Evolutionary conservation across 345 rosid species (phyloP).

Genomic region (Anacardium occidentale): DNA sequence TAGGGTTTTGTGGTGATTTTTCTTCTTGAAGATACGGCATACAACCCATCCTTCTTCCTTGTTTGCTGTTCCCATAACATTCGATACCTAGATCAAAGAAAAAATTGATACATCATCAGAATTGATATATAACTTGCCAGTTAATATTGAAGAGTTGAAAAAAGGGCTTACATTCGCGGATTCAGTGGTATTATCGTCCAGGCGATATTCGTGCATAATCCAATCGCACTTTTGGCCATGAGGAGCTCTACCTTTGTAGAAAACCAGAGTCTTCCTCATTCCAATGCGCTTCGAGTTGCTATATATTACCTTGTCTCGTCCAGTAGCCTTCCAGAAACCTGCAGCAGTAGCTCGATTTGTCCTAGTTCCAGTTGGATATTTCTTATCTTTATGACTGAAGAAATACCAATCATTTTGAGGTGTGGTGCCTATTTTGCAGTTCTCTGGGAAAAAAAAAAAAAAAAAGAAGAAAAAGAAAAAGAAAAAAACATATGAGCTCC

Average conservation of each 20-base stretch:
- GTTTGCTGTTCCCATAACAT: conserved; percentile 44
- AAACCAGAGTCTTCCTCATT: conserved; percentile 81
- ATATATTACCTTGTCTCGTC: conserved; percentile 73
- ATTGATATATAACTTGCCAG: neutral
- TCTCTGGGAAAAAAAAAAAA: conserved; percentile 52
- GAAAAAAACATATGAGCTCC: neutral
- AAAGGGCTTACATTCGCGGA: conserved; percentile 19
- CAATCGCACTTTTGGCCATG: conserved; percentile 81
- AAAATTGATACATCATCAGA: neutral
- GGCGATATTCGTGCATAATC: conserved; percentile 87
- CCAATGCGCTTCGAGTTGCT: conserved; percentile 58
- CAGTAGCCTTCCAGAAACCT: conserved; percentile 89
- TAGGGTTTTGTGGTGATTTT: conserved; percentile 61
- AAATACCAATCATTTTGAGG: conserved; percentile 89
- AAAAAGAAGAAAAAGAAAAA: too few relatives aligned
- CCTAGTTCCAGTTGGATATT: conserved; percentile 78
- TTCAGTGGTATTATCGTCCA: conserved; percentile 49
- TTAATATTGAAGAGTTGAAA: neutral
- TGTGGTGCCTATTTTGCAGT: conserved; percentile 73
- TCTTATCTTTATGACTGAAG: conserved; percentile 84
- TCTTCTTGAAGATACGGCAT: conserved; percentile 78
- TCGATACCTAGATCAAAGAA: conserved; percentile 40
- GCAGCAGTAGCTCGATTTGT: conserved; percentile 80
- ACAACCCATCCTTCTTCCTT: conserved; percentile 87
- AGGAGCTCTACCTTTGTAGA: conserved; percentile 84